Conservation (phyloP, 1,139 yeast species). For the Wickerhamiella pararugosa region DNA sequence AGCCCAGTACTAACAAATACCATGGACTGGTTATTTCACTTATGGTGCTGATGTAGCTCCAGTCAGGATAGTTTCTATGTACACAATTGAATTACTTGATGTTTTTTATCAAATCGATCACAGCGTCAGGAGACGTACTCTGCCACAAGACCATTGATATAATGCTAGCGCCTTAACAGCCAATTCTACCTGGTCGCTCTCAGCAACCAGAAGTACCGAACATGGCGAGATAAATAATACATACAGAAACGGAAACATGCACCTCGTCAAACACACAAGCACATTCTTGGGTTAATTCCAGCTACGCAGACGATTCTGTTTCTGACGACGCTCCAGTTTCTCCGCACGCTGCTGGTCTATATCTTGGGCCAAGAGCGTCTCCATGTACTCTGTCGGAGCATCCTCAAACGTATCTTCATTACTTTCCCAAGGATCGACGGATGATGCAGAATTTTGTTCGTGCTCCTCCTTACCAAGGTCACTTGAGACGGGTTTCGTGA, state of each 20-base stretch:
- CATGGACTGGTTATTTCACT: too few species aligned
- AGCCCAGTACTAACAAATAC: too few species aligned
- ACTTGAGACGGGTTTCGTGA: slow-evolving; percentile 1
- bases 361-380: not conserved
- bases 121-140: too few species aligned
- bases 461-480: not conserved
- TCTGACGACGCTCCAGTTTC: slow-evolving; percentile 1
- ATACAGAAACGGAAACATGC: not conserved
- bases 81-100: too few species aligned
- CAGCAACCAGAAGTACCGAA: too few species aligned
- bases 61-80: too few species aligned
- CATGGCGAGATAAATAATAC: too few species aligned
- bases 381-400: not conserved
- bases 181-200: too few species aligned
- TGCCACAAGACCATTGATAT: too few species aligned
- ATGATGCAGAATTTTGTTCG: not conserved
- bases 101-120: too few species aligned
- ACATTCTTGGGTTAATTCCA: not conserved
- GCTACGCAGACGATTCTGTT: not conserved
- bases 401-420: not conserved
- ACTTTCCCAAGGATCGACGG: not conserved
- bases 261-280: not conserved
- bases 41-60: too few species aligned
- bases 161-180: too few species aligned
- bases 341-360: not conserved